Evolutionary conservation across 805 yeast genomes (phyloP).

Genomic region (Ogataea populi-albae): DNA sequence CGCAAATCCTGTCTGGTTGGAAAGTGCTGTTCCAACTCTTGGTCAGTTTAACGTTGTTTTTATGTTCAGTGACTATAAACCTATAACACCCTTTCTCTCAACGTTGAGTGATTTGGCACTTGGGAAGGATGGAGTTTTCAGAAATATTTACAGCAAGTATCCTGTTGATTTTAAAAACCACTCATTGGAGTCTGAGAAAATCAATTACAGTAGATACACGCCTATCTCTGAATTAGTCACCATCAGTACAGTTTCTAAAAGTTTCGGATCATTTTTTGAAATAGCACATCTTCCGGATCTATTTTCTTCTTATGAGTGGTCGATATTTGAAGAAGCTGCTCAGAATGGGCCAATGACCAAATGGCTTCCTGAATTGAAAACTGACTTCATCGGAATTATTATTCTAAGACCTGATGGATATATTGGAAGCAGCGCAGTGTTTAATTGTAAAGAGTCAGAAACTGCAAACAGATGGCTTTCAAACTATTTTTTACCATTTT

Average conservation of each 20-base stretch:
- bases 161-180: not conserved
- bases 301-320: conserved; percentile 12
- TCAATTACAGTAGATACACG: conserved; percentile 9
- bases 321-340: conserved; percentile 5
- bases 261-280: conserved; percentile 1
- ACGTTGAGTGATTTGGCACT: conserved; percentile 1
- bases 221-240: conserved; percentile 10
- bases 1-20: conserved; percentile 14
- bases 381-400: conserved; percentile 4
- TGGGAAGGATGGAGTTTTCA: not conserved
- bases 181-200: conserved; percentile 4
- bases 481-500: conserved; percentile 4
- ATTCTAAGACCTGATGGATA: conserved; percentile 27
- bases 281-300: conserved; percentile 8
- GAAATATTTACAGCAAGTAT: not conserved
- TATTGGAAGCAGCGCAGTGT: conserved; percentile 12
- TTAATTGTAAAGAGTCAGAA: not conserved
- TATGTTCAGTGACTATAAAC: not conserved
- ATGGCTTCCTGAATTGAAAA: conserved; percentile 4
- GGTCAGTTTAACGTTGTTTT: conserved; percentile 14
- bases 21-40: conserved; percentile 11
- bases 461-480: conserved; percentile 3
- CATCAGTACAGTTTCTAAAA: conserved; percentile 2
- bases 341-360: conserved; percentile 4
- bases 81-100: not conserved